A percentile compares a stretch with the other conserved stretches of the same genome.
Evolutionary conservation across 2,329 filamentous ascomycete species (phyloP).

Genomic region (Pseudogymnoascus sp.): DNA sequence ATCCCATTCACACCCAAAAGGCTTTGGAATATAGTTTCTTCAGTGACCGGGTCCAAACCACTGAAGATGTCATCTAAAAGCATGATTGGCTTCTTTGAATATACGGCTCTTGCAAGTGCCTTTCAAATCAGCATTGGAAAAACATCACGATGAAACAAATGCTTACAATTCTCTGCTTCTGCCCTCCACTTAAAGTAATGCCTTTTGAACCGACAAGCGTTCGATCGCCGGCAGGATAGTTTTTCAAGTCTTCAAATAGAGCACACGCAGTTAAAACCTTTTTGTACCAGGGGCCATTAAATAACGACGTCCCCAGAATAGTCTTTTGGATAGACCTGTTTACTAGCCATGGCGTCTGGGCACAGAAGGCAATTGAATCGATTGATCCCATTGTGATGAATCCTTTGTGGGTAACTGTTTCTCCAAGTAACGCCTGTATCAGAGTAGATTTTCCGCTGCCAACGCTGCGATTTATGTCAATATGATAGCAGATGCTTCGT

Average conservation of each 20-base stretch:
- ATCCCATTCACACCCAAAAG: constrained; percentile 14
- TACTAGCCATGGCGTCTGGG: constrained; percentile 38
- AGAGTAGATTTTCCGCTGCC: constrained; percentile 27
- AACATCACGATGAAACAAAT: neutral
- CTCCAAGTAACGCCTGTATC: constrained; percentile 25
- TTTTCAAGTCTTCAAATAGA: constrained; percentile 19
- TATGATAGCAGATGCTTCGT: neutral
- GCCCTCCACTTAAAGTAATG: constrained; percentile 26
- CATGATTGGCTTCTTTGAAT: constrained; percentile 17
- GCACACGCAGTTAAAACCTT: constrained; percentile 21
- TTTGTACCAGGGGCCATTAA: constrained; percentile 25
- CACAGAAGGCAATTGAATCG: constrained; percentile 33
- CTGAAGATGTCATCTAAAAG: constrained; percentile 22
- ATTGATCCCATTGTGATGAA: constrained; percentile 11
- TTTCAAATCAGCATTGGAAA: neutral
- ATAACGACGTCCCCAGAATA: constrained; percentile 29
- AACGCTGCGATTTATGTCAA: constrained; percentile 13
- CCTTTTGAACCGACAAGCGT: constrained; percentile 26
- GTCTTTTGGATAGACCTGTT: constrained; percentile 35
- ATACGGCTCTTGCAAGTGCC: constrained; percentile 21
- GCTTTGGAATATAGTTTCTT: constrained; percentile 14
- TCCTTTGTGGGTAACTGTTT: constrained; percentile 14
- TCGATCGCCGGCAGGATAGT: constrained; percentile 23
- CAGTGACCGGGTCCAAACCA: constrained; percentile 19
- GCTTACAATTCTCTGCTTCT: constrained; percentile 21